Conservation (phyloP, 768 basidiomycete species). For the Ephemerocybe angulata region DNA sequence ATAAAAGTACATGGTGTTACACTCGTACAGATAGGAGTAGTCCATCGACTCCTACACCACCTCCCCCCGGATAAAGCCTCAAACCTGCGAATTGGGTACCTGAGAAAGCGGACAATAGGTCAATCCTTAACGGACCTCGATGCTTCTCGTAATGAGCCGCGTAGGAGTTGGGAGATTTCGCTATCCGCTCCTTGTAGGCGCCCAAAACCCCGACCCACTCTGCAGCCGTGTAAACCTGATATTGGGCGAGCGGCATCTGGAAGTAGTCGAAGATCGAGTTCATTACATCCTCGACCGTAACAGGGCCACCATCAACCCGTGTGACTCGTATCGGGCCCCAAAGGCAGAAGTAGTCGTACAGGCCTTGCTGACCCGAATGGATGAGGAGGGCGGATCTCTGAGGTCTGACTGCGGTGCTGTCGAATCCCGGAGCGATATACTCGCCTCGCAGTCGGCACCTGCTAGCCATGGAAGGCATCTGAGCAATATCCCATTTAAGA, state of each 20-base stretch:
- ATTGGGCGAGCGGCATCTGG: background rate
- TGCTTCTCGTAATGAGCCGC: background rate
- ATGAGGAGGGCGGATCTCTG: background rate
- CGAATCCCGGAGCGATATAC: background rate
- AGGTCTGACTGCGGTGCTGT: background rate
- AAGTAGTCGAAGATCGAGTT: background rate
- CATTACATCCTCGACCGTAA: background rate
- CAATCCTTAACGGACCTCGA: background rate
- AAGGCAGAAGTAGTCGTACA: background rate
- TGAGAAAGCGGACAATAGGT: background rate
- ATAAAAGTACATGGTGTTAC: too few relatives aligned
- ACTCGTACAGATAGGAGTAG: too few relatives aligned
- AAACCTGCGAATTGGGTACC: background rate
- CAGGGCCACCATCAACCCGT: background rate
- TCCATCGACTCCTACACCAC: too few relatives aligned
- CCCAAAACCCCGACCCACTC: background rate
- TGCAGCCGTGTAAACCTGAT: background rate
- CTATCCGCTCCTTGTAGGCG: background rate
- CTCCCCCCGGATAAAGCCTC: too few relatives aligned
- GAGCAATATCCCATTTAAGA: background rate
- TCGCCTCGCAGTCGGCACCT: background rate
- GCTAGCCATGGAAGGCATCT: background rate
- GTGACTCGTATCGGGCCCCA: background rate
- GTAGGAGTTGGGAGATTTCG: background rate
- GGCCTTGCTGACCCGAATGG: background rate